Percentiles rank a stretch among this genome's conserved stretches.
Evolutionary conservation across 805 yeast genomes (phyloP).

Genomic region (Saturnispora dispora): DNA sequence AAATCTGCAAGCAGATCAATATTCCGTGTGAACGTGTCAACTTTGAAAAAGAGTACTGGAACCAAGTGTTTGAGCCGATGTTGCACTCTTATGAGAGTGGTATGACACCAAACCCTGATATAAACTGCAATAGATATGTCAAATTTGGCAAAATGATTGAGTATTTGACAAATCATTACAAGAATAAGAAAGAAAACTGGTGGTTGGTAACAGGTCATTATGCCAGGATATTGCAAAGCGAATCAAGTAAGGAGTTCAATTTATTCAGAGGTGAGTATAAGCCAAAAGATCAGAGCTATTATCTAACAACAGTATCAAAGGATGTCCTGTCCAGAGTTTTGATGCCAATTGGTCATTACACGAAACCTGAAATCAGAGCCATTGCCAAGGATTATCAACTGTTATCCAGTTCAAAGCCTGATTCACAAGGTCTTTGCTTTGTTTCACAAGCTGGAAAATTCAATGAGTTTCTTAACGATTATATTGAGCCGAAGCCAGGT

Average conservation of each 20-base stretch:
- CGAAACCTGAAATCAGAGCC: constrained; percentile 65
- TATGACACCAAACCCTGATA: constrained; percentile 89
- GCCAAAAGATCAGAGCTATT: constrained; percentile 85
- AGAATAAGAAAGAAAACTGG: constrained; percentile 34
- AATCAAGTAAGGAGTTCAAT: constrained; percentile 29
- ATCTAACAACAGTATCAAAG: constrained; percentile 58
- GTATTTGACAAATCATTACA: constrained; percentile 28
- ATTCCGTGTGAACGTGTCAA: constrained; percentile 70
- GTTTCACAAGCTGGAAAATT: constrained; percentile 61
- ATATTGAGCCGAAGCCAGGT: constrained; percentile 66
- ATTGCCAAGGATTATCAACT: constrained; percentile 49
- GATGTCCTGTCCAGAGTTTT: constrained; percentile 40
- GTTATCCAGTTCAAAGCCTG: constrained; percentile 70
- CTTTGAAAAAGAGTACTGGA: constrained; percentile 90
- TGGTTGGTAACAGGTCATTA: constrained; percentile 92
- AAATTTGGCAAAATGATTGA: constrained; percentile 77
- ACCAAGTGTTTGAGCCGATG: constrained; percentile 89
- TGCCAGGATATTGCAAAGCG: constrained; percentile 40
- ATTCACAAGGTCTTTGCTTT: constrained; percentile 92
- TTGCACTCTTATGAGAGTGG: constrained; percentile 61
- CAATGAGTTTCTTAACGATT: constrained; percentile 64
- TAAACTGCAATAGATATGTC: constrained; percentile 74
- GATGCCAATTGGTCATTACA: constrained; percentile 73
- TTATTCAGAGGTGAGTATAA: constrained; percentile 49
- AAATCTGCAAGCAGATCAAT: constrained; percentile 47